Evolutionary conservation across 2,329 filamentous ascomycete species (phyloP).

Genomic region (Epicoccum nigrum): DNA sequence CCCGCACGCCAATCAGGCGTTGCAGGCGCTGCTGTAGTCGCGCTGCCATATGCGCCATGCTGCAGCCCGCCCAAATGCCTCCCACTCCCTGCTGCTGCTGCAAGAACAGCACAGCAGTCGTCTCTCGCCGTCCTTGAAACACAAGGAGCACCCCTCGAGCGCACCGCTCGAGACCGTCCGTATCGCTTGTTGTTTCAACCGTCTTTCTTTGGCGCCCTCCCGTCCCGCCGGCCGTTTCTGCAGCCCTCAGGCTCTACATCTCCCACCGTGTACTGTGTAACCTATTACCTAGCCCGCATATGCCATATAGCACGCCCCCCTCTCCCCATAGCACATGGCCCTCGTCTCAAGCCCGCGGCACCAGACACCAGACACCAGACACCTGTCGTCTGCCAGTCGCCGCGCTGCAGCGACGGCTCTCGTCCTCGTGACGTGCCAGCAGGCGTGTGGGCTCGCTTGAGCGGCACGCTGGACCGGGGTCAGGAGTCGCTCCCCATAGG

Average conservation of each 20-base stretch:
- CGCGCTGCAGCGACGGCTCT: not conserved
- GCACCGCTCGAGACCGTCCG: not conserved
- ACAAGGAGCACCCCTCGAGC: not conserved
- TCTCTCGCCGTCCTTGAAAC: not conserved
- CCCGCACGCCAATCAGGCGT: conserved; percentile 20
- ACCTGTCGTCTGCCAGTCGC: not conserved
- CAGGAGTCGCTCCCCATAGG: not conserved
- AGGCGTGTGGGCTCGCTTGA: conserved; percentile 25
- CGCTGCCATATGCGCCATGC: conserved; percentile 10
- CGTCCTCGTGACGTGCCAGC: conserved; percentile 24
- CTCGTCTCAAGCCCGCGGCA: not conserved
- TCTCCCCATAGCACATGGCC: not conserved
- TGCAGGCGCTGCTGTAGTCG: not conserved
- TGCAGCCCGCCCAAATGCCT: conserved; percentile 29
- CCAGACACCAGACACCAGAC: not conserved
- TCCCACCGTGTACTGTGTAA: not conserved
- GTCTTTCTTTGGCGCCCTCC: not conserved
- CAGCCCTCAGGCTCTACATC: not conserved
- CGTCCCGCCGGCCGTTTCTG: conserved; percentile 16
- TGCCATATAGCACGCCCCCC: not conserved
- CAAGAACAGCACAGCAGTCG: not conserved
- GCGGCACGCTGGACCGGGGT: not conserved
- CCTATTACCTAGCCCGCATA: not conserved
- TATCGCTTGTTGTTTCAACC: conserved; percentile 4
- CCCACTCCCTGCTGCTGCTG: conserved; percentile 3